Evolutionary conservation across 179 eudicot genomes (phyloP).

Genomic region (Carnegiea gigantea): DNA sequence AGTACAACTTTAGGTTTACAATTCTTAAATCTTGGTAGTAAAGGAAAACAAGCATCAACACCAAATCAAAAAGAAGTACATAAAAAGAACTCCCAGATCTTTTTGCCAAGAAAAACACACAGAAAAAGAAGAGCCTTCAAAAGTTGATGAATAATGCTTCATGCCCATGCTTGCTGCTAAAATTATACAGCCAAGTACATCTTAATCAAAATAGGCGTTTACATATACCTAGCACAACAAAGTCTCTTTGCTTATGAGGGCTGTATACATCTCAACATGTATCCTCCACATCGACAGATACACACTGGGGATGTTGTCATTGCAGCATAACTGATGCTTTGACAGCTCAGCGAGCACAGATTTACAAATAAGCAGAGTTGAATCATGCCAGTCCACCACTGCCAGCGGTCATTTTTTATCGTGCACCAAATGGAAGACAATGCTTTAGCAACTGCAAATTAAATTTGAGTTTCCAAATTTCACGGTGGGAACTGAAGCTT

Average conservation of each 20-base stretch:
- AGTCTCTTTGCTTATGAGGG: background rate
- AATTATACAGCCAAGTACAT: background rate
- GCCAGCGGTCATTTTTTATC: background rate
- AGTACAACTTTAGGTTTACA: background rate
- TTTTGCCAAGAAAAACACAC: too few species aligned
- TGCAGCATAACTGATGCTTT: background rate
- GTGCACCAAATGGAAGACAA: background rate
- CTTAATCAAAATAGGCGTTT: background rate
- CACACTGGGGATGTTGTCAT: background rate
- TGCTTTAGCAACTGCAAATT: background rate
- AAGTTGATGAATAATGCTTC: too few species aligned
- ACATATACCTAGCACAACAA: background rate
- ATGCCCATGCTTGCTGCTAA: background rate
- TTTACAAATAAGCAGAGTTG: background rate
- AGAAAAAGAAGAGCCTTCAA: too few species aligned
- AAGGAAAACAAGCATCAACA: background rate
- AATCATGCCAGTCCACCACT: background rate
- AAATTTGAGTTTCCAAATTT: background rate
- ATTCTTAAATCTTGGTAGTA: background rate
- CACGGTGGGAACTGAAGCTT: background rate
- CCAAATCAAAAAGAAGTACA: background rate
- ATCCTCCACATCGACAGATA: background rate
- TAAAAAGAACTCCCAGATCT: too few species aligned
- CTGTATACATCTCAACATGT: background rate
- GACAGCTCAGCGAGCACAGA: background rate